phyloP scores from a whole-genome alignment of 2,329 filamentous ascomycete species.

The Ophioceras dolichostomum region DNA sequence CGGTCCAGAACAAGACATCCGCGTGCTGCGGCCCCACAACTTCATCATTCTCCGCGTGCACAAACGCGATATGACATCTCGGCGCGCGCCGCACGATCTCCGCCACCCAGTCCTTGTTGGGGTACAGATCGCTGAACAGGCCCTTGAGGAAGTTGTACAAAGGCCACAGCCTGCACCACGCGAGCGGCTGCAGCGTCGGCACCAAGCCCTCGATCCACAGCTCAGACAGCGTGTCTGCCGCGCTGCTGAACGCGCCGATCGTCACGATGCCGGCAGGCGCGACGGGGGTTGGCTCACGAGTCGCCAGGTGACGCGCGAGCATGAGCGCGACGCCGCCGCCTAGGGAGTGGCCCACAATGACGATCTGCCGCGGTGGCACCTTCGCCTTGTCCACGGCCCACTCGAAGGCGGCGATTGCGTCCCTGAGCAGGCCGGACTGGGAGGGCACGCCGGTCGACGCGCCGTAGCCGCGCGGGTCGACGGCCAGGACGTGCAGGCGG shows the following conservation, averaged over 20 bases:
- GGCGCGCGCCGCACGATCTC: slow-evolving; percentile 23
- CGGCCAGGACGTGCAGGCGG: slow-evolving; percentile 57
- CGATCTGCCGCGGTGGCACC: slow-evolving; percentile 59
- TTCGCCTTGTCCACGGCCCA: slow-evolving; percentile 55
- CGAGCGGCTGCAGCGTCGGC: slow-evolving; percentile 64
- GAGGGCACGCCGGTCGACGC: slow-evolving; percentile 67
- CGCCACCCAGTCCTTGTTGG: slow-evolving; percentile 33
- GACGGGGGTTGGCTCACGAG: slow-evolving; percentile 45
- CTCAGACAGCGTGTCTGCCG: slow-evolving; percentile 59
- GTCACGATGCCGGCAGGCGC: slow-evolving; percentile 73
- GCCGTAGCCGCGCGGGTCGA: slow-evolving; percentile 87
- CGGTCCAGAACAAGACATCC: slow-evolving; percentile 38
- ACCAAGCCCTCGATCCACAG: slow-evolving; percentile 72
- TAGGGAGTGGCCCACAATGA: slow-evolving; percentile 75
- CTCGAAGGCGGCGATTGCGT: slow-evolving; percentile 61
- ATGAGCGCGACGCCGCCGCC: slow-evolving; percentile 75
- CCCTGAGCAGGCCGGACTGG: slow-evolving; percentile 69
- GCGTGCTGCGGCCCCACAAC: slow-evolving; percentile 38
- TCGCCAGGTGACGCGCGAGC: slow-evolving; percentile 45
- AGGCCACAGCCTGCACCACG: slow-evolving; percentile 47
- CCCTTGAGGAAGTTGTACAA: slow-evolving; percentile 47
- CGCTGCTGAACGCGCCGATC: slow-evolving; percentile 64
- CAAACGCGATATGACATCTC: slow-evolving; percentile 31
- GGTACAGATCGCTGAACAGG: slow-evolving; percentile 60
- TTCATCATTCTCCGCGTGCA: slow-evolving; percentile 38